phyloP scores from a whole-genome alignment of 495 filamentous ascomycete species.

The Hypoxylon lenormandii region DNA sequence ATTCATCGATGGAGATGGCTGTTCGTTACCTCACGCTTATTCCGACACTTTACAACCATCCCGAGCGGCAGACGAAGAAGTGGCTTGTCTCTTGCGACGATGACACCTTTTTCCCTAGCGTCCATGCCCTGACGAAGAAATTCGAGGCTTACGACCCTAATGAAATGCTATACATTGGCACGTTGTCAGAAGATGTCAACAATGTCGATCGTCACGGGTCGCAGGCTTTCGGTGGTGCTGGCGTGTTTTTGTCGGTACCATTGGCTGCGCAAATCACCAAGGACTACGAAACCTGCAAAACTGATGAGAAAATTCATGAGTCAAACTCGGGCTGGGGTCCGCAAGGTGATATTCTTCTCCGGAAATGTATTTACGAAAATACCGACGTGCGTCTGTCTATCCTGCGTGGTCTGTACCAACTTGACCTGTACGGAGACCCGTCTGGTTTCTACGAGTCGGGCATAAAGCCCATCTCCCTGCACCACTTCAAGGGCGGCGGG shows the following conservation, averaged over 20 bases:
- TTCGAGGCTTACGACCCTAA: slow-evolving; percentile 65
- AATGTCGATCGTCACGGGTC: slow-evolving; percentile 75
- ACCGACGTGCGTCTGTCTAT: slow-evolving; percentile 70
- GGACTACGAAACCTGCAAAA: slow-evolving; percentile 67
- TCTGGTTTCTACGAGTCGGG: slow-evolving; percentile 77
- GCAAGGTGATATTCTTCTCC: slow-evolving; percentile 74
- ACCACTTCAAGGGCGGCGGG: slow-evolving; percentile 72
- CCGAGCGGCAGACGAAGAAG: slow-evolving; percentile 64
- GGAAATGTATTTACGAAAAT: slow-evolving; percentile 75
- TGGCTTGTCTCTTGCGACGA: slow-evolving; percentile 79
- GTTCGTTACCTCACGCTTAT: slow-evolving; percentile 66
- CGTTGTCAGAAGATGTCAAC: slow-evolving; percentile 75
- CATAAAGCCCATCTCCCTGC: slow-evolving; percentile 71
- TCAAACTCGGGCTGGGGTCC: slow-evolving; percentile 67
- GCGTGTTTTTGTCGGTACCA: slow-evolving; percentile 75
- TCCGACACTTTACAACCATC: slow-evolving; percentile 65
- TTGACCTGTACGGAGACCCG: slow-evolving; percentile 74
- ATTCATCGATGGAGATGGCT: slow-evolving; percentile 72
- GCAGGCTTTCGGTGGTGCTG: slow-evolving; percentile 78
- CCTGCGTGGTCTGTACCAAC: slow-evolving; percentile 73
- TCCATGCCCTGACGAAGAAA: slow-evolving; percentile 68
- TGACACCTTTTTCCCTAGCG: slow-evolving; percentile 79
- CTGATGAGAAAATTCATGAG: slow-evolving; percentile 62
- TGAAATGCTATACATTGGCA: slow-evolving; percentile 73
- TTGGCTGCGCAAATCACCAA: slow-evolving; percentile 70